Conservation (phyloP, 495 filamentous ascomycete species). For the Neurospora cerealis region DNA sequence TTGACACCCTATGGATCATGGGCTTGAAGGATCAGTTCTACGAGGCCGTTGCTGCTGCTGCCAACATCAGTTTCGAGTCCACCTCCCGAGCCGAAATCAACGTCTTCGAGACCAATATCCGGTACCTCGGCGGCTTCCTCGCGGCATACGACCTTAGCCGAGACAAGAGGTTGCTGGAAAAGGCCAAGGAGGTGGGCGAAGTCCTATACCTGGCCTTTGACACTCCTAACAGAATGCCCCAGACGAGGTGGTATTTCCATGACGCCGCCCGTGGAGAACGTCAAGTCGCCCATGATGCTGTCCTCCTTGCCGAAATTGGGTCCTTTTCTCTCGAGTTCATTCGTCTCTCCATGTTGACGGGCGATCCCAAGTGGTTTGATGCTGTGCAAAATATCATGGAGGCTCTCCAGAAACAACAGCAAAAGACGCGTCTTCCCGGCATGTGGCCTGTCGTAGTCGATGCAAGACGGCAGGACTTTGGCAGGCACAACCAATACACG, state of each 20-base stretch:
- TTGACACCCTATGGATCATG: conserved; percentile 97
- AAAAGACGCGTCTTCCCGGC: conserved; percentile 56
- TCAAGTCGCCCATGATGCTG: conserved; percentile 24
- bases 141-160: conserved; percentile 67
- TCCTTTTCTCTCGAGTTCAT: conserved; percentile 79
- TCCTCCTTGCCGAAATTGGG: conserved; percentile 52
- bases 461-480: conserved; percentile 20
- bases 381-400: conserved; percentile 73
- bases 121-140: conserved; percentile 69
- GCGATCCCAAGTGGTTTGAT: conserved; percentile 76
- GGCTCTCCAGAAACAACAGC: conserved; percentile 57
- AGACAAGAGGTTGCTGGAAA: conserved; percentile 58
- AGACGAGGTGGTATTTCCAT: conserved; percentile 52
- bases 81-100: conserved; percentile 48
- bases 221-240: conserved; percentile 84
- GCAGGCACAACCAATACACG: conserved; percentile 41
- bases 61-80: conserved; percentile 74
- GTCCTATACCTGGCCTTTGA: conserved; percentile 81
- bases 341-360: conserved; percentile 72
- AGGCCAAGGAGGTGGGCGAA: conserved; percentile 74
- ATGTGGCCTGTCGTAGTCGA: conserved; percentile 34
- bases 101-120: conserved; percentile 73
- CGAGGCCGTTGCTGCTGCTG: conserved; percentile 66
- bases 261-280: conserved; percentile 18
- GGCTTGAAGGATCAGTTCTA: conserved; percentile 80